Evolutionary conservation across 495 filamentous ascomycete genomes (phyloP), one percentile per base, ranked within the genome.

Genomic region (Aspergillus coremiiformis): DNA sequence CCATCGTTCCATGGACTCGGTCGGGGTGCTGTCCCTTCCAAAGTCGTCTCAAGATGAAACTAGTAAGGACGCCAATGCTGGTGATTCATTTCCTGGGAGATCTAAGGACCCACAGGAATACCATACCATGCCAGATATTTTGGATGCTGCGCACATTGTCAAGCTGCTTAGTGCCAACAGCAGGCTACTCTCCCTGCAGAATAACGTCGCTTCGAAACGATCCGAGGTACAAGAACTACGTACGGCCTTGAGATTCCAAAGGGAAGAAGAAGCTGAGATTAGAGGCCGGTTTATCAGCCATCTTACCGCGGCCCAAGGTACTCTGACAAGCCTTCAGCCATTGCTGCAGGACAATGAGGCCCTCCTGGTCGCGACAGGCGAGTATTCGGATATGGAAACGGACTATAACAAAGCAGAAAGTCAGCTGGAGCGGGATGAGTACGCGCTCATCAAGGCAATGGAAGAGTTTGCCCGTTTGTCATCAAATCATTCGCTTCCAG

Each of bases 361-460:
- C 1, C 56, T 69, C 1, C 60, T 61, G 35, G 26, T 12, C 5
- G 47, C 32, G 3, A 63, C 58, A 14, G 45, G 51, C 0, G 43
- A 53, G 10, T 64, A 66, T 37, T 45, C 58, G 35, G 39, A 50
- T 6, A 30, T 65, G 42, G 67, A 71, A 42, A 48, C 50, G 11
- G 57, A 49, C 8, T 65, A 66, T 44, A 53, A 63, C 22, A 21
- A 56, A 35, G 49, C 54, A 4, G 68, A 71, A 52, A 56, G 64
- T 15, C 45, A 56, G 39, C 48, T 71, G 21, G 60, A 54, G 29
- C 42, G 61, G 19, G 35, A 57, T 12, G 66, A 71, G 37, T 61
- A 53, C n/a, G 5, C 35, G 5, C 57, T 66, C 14, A 49, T 52
- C n/a, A 51, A 53, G 35, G 51, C 54, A 10, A 57, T 61, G 47